Conservation (phyloP, 768 basidiomycete genomes). For the Mycena floridula region DNA sequence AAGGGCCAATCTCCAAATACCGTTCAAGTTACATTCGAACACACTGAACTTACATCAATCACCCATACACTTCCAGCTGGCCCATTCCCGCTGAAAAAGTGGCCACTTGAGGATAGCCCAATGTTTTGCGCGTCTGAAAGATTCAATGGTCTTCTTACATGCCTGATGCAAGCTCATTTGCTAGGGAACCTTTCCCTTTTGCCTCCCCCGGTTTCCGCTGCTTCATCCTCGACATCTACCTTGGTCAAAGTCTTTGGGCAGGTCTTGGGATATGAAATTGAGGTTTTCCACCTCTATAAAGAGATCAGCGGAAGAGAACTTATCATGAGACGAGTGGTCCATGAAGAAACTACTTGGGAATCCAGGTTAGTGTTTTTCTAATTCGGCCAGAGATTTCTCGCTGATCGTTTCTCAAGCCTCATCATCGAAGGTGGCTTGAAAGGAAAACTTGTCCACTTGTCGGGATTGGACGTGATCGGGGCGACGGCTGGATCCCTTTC, state of each 20-base stretch:
- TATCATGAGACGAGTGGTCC: slow-evolving; percentile 53
- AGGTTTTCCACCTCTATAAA: slow-evolving; percentile 61
- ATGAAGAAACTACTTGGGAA: slow-evolving; percentile 54
- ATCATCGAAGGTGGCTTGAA: slow-evolving; percentile 54
- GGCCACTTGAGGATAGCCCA: slow-evolving; percentile 32
- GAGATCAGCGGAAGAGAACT: slow-evolving; percentile 63
- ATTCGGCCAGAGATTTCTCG: neutral
- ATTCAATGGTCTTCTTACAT: slow-evolving; percentile 53
- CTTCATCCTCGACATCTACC: slow-evolving; percentile 54
- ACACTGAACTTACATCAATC: slow-evolving; percentile 21
- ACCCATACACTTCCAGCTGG: slow-evolving; percentile 43
- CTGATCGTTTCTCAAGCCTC: slow-evolving; percentile 24
- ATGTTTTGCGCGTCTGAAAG: slow-evolving; percentile 42
- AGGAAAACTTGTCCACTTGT: slow-evolving; percentile 52
- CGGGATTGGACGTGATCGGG: slow-evolving; percentile 60
- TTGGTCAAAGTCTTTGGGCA: slow-evolving; percentile 50
- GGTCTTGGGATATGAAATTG: slow-evolving; percentile 54
- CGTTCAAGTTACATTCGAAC: slow-evolving; percentile 36
- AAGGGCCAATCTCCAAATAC: slow-evolving; percentile 30
- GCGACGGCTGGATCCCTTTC: slow-evolving; percentile 59
- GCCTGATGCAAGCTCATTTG: slow-evolving; percentile 56
- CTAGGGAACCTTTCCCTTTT: slow-evolving; percentile 58
- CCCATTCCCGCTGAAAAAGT: slow-evolving; percentile 34
- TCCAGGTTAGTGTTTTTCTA: slow-evolving; percentile 39
- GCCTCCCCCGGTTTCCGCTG: slow-evolving; percentile 53